phyloP scores from a whole-genome alignment of 1,284 basidiomycete species.

The Ganoderma sp. region DNA sequence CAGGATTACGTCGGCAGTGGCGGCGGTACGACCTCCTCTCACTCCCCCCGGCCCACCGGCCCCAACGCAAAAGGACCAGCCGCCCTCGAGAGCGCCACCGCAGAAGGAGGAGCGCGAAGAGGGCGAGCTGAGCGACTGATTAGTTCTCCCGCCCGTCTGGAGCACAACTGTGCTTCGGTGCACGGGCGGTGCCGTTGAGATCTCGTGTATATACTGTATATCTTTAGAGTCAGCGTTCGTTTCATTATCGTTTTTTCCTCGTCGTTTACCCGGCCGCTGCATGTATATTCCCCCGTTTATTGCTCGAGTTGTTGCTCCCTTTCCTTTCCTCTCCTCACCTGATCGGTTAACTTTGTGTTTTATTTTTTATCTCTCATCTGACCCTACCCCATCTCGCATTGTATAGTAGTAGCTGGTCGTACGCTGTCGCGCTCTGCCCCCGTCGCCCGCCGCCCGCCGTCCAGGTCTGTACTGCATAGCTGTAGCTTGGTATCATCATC shows the following conservation, averaged over 20 bases:
- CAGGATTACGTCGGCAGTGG: not conserved
- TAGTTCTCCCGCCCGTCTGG: conserved; percentile 4
- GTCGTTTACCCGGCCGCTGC: not conserved
- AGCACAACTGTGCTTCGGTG: not conserved
- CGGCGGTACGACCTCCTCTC: not conserved
- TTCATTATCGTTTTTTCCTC: not conserved
- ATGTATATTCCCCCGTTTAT: not conserved
- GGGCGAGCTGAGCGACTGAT: conserved; percentile 52
- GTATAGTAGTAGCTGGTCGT: conserved; percentile 29
- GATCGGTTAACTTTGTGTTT: not conserved
- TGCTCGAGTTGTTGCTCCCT: not conserved
- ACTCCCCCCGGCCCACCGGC: not conserved
- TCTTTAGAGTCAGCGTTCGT: not conserved
- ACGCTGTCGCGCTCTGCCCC: conserved; percentile 21
- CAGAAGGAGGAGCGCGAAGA: conserved; percentile 48
- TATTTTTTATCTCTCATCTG: conserved; percentile 1
- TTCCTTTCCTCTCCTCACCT: not conserved
- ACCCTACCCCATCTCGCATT: conserved; percentile 4
- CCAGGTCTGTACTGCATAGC: conserved; percentile 29
- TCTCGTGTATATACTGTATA: not conserved
- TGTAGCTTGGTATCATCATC: conserved; percentile 26
- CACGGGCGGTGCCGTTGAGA: conserved; percentile 1
- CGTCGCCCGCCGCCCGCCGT: not conserved
- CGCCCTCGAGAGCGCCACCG: conserved; percentile 5
- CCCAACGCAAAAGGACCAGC: not conserved